These are phyloP conservation scores for Benincasa hispida DNA, from an alignment of 306 rosid genomes.

Conservation along the genomic window DNA sequence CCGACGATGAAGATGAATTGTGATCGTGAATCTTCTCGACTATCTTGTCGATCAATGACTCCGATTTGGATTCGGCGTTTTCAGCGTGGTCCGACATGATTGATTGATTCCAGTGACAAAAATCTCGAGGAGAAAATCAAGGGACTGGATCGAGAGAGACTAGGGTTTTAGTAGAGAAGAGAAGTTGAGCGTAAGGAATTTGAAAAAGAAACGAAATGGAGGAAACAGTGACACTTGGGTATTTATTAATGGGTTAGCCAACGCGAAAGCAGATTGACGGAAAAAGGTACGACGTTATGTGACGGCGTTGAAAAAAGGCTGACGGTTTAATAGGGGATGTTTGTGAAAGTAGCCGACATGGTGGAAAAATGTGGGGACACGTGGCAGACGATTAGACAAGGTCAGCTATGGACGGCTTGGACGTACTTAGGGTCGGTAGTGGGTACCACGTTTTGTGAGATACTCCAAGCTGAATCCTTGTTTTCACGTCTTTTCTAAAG, in stretches of 20 bases:
- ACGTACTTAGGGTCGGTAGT: neutral
- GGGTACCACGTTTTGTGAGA: neutral
- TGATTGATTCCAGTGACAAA: neutral
- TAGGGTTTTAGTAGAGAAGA: neutral
- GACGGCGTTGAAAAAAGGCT: neutral
- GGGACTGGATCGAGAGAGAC: neutral
- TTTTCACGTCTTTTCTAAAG: neutral
- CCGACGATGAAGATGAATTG: constrained; percentile 48
- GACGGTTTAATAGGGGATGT: neutral
- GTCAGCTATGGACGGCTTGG: constrained; percentile 4
- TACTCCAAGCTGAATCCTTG: neutral
- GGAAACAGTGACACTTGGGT: neutral
- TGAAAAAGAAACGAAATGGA: neutral
- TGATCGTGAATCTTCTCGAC: constrained; percentile 51
- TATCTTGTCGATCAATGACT: constrained; percentile 48
- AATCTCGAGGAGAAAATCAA: neutral
- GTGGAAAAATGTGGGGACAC: neutral
- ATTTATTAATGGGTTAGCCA: neutral
- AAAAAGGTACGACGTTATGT: neutral
- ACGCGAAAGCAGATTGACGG: neutral
- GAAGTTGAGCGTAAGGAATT: constrained; percentile 2
- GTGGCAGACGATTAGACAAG: neutral
- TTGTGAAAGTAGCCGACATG: neutral
- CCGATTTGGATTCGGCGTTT: constrained; percentile 23
- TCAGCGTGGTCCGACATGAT: constrained; percentile 61